Conservation (phyloP, 2,329 filamentous ascomycete genomes). For the Diaporthe destruens region DNA sequence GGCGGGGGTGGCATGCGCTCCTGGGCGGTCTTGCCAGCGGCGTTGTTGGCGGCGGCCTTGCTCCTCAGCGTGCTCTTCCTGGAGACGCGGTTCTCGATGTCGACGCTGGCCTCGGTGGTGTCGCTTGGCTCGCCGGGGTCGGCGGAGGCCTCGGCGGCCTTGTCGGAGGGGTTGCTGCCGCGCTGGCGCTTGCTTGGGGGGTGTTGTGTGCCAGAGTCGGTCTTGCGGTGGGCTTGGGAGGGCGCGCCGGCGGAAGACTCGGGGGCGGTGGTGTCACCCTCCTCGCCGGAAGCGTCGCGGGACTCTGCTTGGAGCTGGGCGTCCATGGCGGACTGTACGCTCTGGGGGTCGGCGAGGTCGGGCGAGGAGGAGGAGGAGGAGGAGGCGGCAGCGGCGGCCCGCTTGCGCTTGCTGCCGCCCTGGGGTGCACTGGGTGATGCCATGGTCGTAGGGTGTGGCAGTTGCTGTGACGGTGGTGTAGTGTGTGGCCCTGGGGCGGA, state of each 20-base stretch:
- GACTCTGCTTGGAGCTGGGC: slow-evolving; percentile 78
- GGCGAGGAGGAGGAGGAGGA: slow-evolving; percentile 59
- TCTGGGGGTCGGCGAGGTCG: slow-evolving; percentile 44
- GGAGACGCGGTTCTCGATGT: slow-evolving; percentile 72
- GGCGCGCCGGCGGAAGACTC: slow-evolving; percentile 62
- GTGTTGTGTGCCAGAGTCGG: slow-evolving; percentile 60
- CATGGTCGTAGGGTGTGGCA: slow-evolving; percentile 58
- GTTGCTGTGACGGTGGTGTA: slow-evolving; percentile 27
- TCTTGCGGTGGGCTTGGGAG: slow-evolving; percentile 67
- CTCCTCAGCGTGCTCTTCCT: slow-evolving; percentile 62
- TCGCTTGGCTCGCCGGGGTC: slow-evolving; percentile 79
- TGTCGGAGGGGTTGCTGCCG: slow-evolving; percentile 24
- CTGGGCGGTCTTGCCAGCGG: slow-evolving; percentile 57
- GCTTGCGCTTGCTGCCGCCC: slow-evolving; percentile 81
- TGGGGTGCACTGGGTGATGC: slow-evolving; percentile 67
- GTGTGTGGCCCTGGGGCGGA: slow-evolving; percentile 2
- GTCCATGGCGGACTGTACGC: slow-evolving; percentile 56
- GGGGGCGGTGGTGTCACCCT: slow-evolving; percentile 79
- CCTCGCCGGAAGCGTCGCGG: slow-evolving; percentile 85
- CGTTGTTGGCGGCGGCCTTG: slow-evolving; percentile 53
- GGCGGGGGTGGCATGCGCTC: slow-evolving; percentile 77
- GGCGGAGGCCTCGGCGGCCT: slow-evolving; percentile 57
- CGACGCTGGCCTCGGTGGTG: slow-evolving; percentile 75
- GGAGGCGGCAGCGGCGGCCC: slow-evolving; percentile 67
- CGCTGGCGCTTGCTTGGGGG: slow-evolving; percentile 83